These are phyloP conservation scores for Hanseniaspora mollemarum DNA, from an alignment of 805 yeast genomes.

Conservation along the genomic window DNA sequence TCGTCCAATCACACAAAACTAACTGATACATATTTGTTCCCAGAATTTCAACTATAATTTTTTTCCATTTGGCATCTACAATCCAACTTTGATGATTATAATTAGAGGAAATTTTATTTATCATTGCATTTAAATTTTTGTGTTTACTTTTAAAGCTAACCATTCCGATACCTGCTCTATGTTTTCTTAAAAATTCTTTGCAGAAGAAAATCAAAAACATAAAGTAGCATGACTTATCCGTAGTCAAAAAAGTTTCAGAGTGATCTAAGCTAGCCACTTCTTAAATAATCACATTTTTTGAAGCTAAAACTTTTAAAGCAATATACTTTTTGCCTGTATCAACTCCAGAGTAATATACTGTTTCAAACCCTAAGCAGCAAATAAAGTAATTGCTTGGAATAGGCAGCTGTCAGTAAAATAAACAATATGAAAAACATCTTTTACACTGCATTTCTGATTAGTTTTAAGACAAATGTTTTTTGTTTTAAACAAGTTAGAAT, in stretches of 20 bases:
- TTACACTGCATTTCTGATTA: neutral
- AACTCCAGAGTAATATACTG: conserved; percentile 52
- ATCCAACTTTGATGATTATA: conserved; percentile 40
- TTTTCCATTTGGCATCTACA: conserved; percentile 19
- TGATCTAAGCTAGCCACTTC: conserved; percentile 30
- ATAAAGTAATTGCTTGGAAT: conserved; percentile 26
- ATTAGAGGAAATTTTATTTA: conserved; percentile 34
- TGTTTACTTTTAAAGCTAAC: conserved; percentile 46
- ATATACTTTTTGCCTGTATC: conserved; percentile 52
- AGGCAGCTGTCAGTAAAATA: conserved; percentile 5
- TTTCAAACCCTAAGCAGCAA: conserved; percentile 45
- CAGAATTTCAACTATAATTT: neutral
- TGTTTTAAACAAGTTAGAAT: neutral
- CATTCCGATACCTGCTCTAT: conserved; percentile 77
- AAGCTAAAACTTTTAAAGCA: conserved; percentile 49
- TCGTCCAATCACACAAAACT: neutral
- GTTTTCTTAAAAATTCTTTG: conserved; percentile 35
- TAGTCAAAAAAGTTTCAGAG: neutral
- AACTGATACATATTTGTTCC: neutral
- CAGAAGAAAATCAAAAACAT: conserved; percentile 31
- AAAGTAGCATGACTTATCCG: conserved; percentile 23
- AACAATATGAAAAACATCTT: conserved; percentile 3
- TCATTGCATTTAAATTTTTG: conserved; percentile 38
- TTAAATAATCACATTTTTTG: conserved; percentile 43
- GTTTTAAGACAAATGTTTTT: neutral